Evolutionary conservation across 1,284 basidiomycete species (phyloP), one percentile per base, ranked within the genome.

Genomic region (Melampsora americana): DNA sequence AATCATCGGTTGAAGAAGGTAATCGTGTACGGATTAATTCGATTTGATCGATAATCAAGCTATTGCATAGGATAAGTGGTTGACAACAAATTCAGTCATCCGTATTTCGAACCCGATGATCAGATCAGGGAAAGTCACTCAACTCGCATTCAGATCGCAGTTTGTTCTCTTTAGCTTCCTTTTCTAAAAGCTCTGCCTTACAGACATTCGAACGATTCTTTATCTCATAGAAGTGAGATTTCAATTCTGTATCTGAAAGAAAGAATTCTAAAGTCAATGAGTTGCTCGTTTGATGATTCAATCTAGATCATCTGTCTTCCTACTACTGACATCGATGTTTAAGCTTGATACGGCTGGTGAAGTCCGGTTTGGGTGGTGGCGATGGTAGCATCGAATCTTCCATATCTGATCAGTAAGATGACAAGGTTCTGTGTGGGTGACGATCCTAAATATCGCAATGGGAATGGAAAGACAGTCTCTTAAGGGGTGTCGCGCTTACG

Each of bases 131-230:
- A 53, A 53, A 53, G 3, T 5, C 3, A 53, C 50, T 53, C 50
- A 53, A 53, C 50, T 53, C 50, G 50, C 50, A 53, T 53, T 53
- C 50, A 20, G 50, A 53, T 26, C 50, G 7, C 20, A 53, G 50
- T 26, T 53, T 53, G 23, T 18, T 53, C 23, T 53, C 50, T 53
- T 53, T 53, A 1, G 50, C 7, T 18, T 53, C 50, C 50, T 53
- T 53, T 53, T 53, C 50, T 53, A 18, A 20, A 12, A 53, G 50
- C 23, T 53, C 50, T 11, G 18, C 23, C 50, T 53, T 53, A 18
- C 1, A 53, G 23, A 9, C 18, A 53, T 26, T 26, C 0, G 50
- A 20, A 53, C 50, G 50, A 12, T 53, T 53, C 23, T 53, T 53
- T 53, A 53, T 20, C 23, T 53, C 50, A 26, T 53, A 53, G 7